Evolutionary conservation across 805 yeast species (phyloP).

Genomic region (Candida easanensis): DNA sequence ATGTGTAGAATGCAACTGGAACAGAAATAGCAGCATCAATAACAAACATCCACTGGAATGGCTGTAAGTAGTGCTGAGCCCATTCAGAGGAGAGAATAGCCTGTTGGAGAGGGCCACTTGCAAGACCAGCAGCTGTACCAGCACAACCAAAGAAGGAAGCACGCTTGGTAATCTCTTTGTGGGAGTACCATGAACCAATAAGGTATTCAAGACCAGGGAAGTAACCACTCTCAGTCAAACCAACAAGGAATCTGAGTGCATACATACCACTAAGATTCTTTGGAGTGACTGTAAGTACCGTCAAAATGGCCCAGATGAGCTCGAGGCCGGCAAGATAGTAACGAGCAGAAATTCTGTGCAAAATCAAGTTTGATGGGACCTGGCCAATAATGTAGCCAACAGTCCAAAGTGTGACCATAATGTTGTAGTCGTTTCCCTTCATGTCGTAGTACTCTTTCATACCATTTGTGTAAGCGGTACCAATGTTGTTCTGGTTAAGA

Average conservation of each 20-base stretch:
- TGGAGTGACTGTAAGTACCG: constrained; percentile 33
- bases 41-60: constrained; percentile 44
- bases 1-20: constrained; percentile 42
- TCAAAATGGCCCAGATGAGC: constrained; percentile 41
- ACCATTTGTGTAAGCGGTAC: constrained; percentile 47
- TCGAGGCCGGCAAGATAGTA: constrained; percentile 44
- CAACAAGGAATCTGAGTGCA: constrained; percentile 39
- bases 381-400: constrained; percentile 53
- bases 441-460: constrained; percentile 42
- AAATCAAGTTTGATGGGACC: constrained; percentile 43
- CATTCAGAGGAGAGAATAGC: constrained; percentile 23
- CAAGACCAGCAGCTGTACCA: constrained; percentile 27
- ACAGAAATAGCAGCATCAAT: constrained; percentile 40
- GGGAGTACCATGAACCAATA: constrained; percentile 36
- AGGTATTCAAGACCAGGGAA: constrained; percentile 38
- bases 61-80: constrained; percentile 18
- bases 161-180: constrained; percentile 34
- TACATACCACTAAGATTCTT: constrained; percentile 29
- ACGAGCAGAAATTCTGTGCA: constrained; percentile 42
- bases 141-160: constrained; percentile 33
- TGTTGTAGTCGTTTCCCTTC: constrained; percentile 41
- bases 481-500: constrained; percentile 39
- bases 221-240: constrained; percentile 43
- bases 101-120: constrained; percentile 38
- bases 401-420: constrained; percentile 43